phyloP scores from a whole-genome alignment of 208 protist species.

The Leishmania braziliensis region DNA sequence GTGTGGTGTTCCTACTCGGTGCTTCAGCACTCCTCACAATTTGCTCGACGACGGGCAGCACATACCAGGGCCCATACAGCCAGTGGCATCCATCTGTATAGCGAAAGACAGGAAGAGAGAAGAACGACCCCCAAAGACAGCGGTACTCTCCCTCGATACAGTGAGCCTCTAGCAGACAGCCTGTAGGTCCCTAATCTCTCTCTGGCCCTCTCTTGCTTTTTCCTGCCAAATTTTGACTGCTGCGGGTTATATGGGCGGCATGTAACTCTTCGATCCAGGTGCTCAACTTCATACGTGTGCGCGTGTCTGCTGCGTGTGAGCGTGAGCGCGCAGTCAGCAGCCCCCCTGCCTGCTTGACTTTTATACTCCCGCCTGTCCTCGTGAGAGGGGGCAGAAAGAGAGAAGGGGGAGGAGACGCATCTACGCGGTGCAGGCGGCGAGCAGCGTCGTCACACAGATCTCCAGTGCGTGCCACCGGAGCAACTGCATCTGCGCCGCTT shows the following conservation, averaged over 20 bases:
- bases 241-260: background rate
- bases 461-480: constrained; percentile 47
- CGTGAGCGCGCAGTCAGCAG: background rate
- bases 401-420: background rate
- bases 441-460: constrained; percentile 54
- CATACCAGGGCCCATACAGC: background rate
- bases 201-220: background rate
- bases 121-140: background rate
- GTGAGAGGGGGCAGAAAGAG: background rate
- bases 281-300: background rate
- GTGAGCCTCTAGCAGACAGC: background rate
- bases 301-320: background rate
- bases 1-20: background rate
- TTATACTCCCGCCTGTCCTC: background rate
- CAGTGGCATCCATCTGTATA: background rate
- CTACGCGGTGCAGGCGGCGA: constrained; percentile 53
- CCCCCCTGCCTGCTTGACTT: background rate
- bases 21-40: background rate
- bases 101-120: background rate
- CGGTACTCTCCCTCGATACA: background rate
- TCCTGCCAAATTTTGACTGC: background rate
- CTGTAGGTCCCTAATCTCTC: background rate
- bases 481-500: constrained; percentile 8
- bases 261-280: background rate
- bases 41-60: background rate